Conservation (phyloP, 371 early-diverging fungal species). For the Chytridiales sp. region DNA sequence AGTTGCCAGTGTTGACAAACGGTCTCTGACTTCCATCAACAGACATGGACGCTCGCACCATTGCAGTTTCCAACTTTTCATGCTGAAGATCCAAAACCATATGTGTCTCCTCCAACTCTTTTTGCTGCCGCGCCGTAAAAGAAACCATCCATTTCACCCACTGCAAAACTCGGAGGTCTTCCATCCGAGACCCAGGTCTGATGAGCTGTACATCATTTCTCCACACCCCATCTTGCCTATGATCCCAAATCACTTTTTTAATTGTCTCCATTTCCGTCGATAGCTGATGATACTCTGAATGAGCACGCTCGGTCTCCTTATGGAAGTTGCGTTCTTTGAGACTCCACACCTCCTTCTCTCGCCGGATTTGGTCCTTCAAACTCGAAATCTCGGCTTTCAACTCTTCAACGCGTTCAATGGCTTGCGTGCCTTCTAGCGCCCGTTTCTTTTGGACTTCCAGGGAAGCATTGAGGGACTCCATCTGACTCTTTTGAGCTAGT, state of each 20-base stretch:
- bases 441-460: conserved; percentile 6
- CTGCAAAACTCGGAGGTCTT: conserved; percentile 18
- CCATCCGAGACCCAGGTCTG: conserved; percentile 4
- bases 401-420: conserved; percentile 5
- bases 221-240: conserved; percentile 3
- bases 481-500: not conserved
- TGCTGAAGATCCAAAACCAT: conserved; percentile 24
- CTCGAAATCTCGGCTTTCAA: conserved; percentile 3
- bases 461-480: not conserved
- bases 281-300: conserved; percentile 6
- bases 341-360: conserved; percentile 21
- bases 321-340: conserved; percentile 20
- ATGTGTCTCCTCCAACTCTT: conserved; percentile 17
- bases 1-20: not conserved
- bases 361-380: not conserved
- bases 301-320: conserved; percentile 18
- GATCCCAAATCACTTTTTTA: conserved; percentile 12
- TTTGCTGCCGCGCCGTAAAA: not conserved
- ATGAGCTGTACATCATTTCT: not conserved
- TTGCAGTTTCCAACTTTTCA: conserved; percentile 25
- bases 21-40: not conserved
- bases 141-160: conserved; percentile 23
- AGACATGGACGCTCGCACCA: conserved; percentile 10
- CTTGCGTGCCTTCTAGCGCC: not conserved
- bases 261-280: not conserved